These are phyloP conservation scores for Cynara cardunculus DNA, from an alignment of 129 eudicot genomes.

Conservation along the genomic window DNA sequence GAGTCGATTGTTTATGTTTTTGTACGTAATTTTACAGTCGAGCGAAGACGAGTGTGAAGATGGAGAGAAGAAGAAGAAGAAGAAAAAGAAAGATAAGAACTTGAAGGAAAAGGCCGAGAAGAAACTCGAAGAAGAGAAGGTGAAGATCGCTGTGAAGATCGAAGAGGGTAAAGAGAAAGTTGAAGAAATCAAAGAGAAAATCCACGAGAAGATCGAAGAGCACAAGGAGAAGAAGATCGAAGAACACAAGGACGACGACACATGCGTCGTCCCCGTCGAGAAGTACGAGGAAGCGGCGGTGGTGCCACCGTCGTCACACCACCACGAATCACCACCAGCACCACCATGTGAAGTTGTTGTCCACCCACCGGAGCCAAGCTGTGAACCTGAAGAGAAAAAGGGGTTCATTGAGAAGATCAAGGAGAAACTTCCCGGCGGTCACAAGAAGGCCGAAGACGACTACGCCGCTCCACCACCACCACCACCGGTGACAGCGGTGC, in stretches of 20 bases:
- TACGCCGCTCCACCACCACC: constrained; percentile 2
- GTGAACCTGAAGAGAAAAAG: constrained; percentile 60
- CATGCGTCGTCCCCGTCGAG: constrained; percentile 42
- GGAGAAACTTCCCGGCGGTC: constrained; percentile 77
- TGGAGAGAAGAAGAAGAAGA: constrained; percentile 42
- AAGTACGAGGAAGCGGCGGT: constrained; percentile 33
- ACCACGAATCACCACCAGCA: constrained; percentile 17
- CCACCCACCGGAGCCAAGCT: constrained; percentile 20
- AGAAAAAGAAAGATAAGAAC: constrained; percentile 62
- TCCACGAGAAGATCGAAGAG: constrained; percentile 31
- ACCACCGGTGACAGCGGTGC: constrained; percentile 22
- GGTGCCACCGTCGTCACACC: constrained; percentile 11
- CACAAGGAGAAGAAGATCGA: constrained; percentile 14
- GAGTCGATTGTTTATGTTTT: neutral
- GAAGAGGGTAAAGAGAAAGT: constrained; percentile 38
- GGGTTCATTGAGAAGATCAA: constrained; percentile 78
- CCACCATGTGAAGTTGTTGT: constrained; percentile 19
- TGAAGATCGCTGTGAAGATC: constrained; percentile 20
- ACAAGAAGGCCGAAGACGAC: constrained; percentile 49
- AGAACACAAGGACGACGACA: constrained; percentile 28
- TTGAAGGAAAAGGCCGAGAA: constrained; percentile 64
- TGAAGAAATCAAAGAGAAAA: constrained; percentile 22
- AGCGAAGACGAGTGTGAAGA: constrained; percentile 70
- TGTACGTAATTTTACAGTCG: constrained; percentile 38
- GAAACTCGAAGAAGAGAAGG: constrained; percentile 24